These are phyloP conservation scores for Cystobasidium onofrii DNA, from an alignment of 768 basidiomycete species.

Conservation along the genomic window DNA sequence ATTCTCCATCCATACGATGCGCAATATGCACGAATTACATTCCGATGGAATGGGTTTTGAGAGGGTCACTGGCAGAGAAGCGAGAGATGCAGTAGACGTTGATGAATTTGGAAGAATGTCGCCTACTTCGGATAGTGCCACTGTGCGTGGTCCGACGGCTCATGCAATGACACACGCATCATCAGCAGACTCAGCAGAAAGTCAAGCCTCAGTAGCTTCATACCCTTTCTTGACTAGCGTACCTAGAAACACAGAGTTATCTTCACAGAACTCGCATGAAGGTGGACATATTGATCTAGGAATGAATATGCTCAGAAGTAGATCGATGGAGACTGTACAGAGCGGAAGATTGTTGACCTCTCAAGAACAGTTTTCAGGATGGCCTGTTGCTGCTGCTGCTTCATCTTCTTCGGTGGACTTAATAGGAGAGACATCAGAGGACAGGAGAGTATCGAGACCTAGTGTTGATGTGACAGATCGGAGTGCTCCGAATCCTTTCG, in stretches of 20 bases:
- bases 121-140: background rate
- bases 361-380: background rate
- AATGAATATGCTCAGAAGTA: background rate
- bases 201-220: slow-evolving; percentile 13
- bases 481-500: background rate
- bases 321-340: background rate
- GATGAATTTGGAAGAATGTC: background rate
- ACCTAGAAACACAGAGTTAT: background rate
- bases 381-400: no score
- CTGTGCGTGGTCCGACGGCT: background rate
- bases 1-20: background rate
- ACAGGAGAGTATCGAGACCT: background rate
- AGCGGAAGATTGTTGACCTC: background rate
- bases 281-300: background rate
- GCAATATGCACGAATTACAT: background rate
- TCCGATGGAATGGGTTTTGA: background rate
- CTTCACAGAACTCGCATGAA: background rate
- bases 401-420: background rate
- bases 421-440: background rate
- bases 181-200: background rate
- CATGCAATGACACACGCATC: background rate
- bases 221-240: slow-evolving; percentile 27
- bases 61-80: background rate
- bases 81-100: background rate
- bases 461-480: background rate